Percentiles rank a stretch among this genome's conserved stretches.
These are phyloP conservation scores for Didymella pomorum DNA, from an alignment of 2,329 filamentous ascomycete species.

Conservation along the genomic window DNA sequence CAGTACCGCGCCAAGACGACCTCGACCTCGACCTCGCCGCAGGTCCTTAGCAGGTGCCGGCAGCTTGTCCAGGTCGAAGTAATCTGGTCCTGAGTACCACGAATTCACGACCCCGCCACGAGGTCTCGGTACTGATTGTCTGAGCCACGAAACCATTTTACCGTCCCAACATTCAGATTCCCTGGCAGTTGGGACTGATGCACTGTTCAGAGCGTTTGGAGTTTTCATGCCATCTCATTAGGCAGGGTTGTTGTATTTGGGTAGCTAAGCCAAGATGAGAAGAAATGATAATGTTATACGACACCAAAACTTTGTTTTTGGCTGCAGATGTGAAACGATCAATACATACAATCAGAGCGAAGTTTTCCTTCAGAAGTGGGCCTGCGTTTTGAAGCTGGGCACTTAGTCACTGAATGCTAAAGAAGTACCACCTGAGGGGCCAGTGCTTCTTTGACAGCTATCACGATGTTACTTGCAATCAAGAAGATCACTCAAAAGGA, in stretches of 20 bases:
- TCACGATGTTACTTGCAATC: too few relatives aligned
- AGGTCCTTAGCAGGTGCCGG: too few relatives aligned
- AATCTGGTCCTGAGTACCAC: slow-evolving; percentile 3
- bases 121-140: neutral
- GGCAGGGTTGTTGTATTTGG: slow-evolving; percentile 15
- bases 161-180: neutral
- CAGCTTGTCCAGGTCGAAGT: neutral
- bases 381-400: too few relatives aligned
- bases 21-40: too few relatives aligned
- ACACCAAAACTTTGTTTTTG: neutral
- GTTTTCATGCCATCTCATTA: slow-evolving; percentile 10
- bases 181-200: slow-evolving; percentile 9
- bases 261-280: slow-evolving; percentile 11
- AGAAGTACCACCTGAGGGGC: neutral
- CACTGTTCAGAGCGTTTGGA: slow-evolving; percentile 25
- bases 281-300: slow-evolving; percentile 22
- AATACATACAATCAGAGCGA: too few relatives aligned
- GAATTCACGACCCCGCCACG: slow-evolving; percentile 15
- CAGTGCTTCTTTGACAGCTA: too few relatives aligned
- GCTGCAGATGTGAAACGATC: too few relatives aligned
- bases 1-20: slow-evolving; percentile 1
- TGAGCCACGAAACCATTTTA: slow-evolving; percentile 11
- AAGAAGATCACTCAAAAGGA: too few relatives aligned
- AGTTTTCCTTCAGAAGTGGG: neutral
- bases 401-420: neutral